Evolutionary conservation across 768 basidiomycete species (phyloP), one percentile per base, ranked within the genome.

Genomic region (Pulveroboletus ravenelii): DNA sequence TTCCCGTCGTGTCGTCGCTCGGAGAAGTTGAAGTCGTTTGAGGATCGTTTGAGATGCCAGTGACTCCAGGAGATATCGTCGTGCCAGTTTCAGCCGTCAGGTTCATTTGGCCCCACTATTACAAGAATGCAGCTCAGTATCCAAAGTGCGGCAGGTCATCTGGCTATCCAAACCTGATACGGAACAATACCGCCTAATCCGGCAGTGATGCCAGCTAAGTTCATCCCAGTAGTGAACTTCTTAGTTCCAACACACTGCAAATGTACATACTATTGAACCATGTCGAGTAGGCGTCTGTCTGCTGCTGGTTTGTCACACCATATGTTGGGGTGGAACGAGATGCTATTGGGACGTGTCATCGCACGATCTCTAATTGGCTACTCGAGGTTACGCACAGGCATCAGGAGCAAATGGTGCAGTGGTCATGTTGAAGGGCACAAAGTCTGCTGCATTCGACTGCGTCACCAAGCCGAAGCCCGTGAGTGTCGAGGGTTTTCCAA

Each of bases 401-500:
- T 73, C 68, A 29, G 70, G 31, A 25, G 66, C 72, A 52, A 72
- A 75, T n/a, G 76, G 76, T 63, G 50, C 68, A 51, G 48, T 66
- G 44, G 77, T 72, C 34, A 66, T 64, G 59, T 86, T 82, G 71
- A 86, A 87, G 1, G 84, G 82, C 6, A 82, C 79, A 49, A 82
- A 87, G 55, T 64, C 62, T 15, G 74, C 69, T 0, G 76, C 62
- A 64, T 80, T 83, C 34, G 61, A 48, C 53, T 79, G 74, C 0
- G 83, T 81, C 18, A 87, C 81, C 41, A 87, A 69, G 70, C 85
- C 85, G 45, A 86, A 82, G 1, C 70, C 78, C 31, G 73, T 77
- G 31, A 84, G 62, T 4, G 72, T 56, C 10, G 75, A 61, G 4
- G 85, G 85, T 57, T 85, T 86, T 23, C 73, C 71, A 29, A 75